Percentiles rank a stretch among this genome's conserved stretches.
Evolutionary conservation across 108 stramenopile species (phyloP).

Genomic region (Fistulifera pelliculosa): DNA sequence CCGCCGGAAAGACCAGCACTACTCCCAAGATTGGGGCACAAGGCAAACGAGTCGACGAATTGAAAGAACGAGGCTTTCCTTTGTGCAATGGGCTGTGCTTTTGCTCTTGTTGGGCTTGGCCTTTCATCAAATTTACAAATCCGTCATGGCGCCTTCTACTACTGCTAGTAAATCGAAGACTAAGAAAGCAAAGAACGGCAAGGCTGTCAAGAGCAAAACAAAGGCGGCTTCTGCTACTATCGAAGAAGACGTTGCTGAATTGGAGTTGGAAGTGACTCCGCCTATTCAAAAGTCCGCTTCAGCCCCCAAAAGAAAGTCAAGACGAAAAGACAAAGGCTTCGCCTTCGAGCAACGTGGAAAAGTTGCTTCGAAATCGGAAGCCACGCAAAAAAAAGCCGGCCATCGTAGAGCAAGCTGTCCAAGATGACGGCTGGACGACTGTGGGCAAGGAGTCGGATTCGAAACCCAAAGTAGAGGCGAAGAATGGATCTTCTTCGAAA

Average conservation of each 20-base stretch:
- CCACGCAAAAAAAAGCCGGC: too few relatives aligned
- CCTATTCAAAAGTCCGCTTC: too few relatives aligned
- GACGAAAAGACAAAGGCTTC: too few relatives aligned
- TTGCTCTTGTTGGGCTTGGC: slow-evolving; percentile 19
- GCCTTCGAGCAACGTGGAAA: too few relatives aligned
- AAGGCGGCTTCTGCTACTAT: background rate
- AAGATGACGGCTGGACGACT: background rate
- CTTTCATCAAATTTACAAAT: slow-evolving; percentile 25
- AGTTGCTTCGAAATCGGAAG: too few relatives aligned
- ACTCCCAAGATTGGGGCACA: background rate
- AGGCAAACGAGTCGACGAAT: background rate
- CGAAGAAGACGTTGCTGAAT: too few relatives aligned
- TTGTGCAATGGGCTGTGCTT: slow-evolving; percentile 32
- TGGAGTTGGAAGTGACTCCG: too few relatives aligned
- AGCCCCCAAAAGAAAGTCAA: too few relatives aligned
- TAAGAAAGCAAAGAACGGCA: slow-evolving; percentile 5
- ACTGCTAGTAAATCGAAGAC: background rate
- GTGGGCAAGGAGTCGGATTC: background rate
- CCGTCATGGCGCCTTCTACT: slow-evolving; percentile 3
- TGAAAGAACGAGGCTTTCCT: slow-evolving; percentile 29
- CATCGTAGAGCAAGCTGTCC: background rate
- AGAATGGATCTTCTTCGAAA: too few relatives aligned
- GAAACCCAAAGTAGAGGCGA: background rate
- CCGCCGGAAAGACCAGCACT: too few relatives aligned
- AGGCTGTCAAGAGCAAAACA: background rate